Base-by-base conservation (phyloP, 2,329 filamentous ascomycete species). In the Ophiocordyceps unilateralis region DNA sequence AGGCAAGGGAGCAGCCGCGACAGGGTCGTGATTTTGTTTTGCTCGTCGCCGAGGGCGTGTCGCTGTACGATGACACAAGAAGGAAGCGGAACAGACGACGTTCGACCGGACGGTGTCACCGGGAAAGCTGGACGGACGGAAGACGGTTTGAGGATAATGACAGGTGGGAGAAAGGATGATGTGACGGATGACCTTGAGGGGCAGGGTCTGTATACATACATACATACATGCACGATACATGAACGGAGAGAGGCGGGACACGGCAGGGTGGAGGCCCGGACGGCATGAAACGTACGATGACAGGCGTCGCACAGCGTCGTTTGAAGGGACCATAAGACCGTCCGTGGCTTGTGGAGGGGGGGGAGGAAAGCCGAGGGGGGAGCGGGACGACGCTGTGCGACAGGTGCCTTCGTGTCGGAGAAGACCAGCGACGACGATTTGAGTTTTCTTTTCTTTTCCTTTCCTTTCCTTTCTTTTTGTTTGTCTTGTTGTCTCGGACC, bases 1-100 rank as follows among this genome's bases (percentile, higher is more conserved):
- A 10, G 51, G 51, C 5, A 45, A 40, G 22, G 39, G 36, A 19
- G 41, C 24, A 22, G 41, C 36, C 4, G 24, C 36, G 17, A 8
- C 14, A 9, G 9, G 26, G 4, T 19, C 20, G 19, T 17, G 32
- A 26, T 26, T 26, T 24, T 26, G 9, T 8, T 26, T 26, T 26
- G 7, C 7, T 26, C 24, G 7, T 12, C 9, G 24, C 24, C 9
- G 24, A 26, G 24, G 24, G 24, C 24, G 24, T 12, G 24, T 26
- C 24, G 24, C n/a, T n/a, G 26, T 12, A 28, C 26, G 15, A 17
- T 36, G 32, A 9, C 32, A 36, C 32, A 36, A 17, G 17, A 19
- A 36, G 32, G 28, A 30, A 30, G 28, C 28, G 28, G 28, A 15
- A 30, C 12, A 15, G 28, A 3, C 14, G 28, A 11, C 12, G 28